Evolutionary conservation across 2,329 filamentous ascomycete species (phyloP), one percentile per base, ranked within the genome.

Genomic region (Onygenales sp.): DNA sequence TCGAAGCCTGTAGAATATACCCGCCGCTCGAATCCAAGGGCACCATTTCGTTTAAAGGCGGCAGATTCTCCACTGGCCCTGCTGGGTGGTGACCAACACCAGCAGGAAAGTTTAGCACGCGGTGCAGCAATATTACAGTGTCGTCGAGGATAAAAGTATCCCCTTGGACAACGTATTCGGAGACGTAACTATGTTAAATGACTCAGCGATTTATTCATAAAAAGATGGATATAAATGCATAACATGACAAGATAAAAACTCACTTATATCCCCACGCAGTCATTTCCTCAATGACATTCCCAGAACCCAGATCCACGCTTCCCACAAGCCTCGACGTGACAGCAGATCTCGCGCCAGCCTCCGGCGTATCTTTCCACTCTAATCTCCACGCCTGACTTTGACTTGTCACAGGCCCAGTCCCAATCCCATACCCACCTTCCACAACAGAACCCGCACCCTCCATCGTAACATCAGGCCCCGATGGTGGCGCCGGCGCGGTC

Each of bases 111-210:
- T 65, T 69, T 17, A 81, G 67, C 27, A 82, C 69, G 36, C 80
- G 79, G 60, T 80, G 75, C 33, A 85, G 65, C 54, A 76, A 76
- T 48, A 85, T 66, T 45, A 81, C 69, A 52, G 80, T 74, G 60
- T 84, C 81, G 51, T 78, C 74, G 53, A 78, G 72, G 39, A 84
- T 74, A 59, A 84, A 80, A 53, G 76, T 74, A 60, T 82, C 74
- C 27, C 81, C 81, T 60, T 78, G 72, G 17, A 79, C 63, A 50
- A 81, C 67, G 61, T 80, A 82, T 59, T 83, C 79, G 5, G 76
- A 78, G 21, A 78, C 73, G 57, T 78, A 81, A 49, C 80, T 82
- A 55, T 27, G 21, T 27, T 27, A 27, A 27, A 27, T 27, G 21
- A 27, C 21, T 27, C 21, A 27, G 21, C 21, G 52, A 47, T n/a